A percentile compares a stretch with the other conserved stretches of the same genome.
Conservation (phyloP, 257 asterid genomes). For the Fraxinus pennsylvanica region DNA sequence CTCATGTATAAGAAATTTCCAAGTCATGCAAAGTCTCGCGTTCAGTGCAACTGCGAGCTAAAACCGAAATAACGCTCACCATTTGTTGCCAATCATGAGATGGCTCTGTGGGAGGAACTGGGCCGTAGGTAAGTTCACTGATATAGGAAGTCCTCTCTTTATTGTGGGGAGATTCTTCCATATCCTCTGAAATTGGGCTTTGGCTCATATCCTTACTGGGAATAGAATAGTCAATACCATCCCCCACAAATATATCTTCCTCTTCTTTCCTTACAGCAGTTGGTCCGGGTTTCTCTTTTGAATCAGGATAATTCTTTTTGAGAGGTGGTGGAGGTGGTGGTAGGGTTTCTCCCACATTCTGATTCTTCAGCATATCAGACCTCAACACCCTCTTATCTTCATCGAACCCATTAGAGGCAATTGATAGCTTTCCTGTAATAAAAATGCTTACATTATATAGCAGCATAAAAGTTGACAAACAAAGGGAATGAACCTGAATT, state of each 20-base stretch:
- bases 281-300: conserved; percentile 54
- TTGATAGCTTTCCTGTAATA: conserved; percentile 50
- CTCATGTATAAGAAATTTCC: neutral
- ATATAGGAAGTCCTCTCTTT: conserved; percentile 72
- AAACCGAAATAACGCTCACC: conserved; percentile 45
- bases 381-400: conserved; percentile 57
- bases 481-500: neutral
- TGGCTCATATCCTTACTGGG: conserved; percentile 89
- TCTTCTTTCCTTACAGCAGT: conserved; percentile 61
- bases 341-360: conserved; percentile 48
- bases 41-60: neutral
- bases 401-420: conserved; percentile 54
- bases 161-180: conserved; percentile 98
- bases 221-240: conserved; percentile 76
- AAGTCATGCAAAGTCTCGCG: neutral
- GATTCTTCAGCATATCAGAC: conserved; percentile 50
- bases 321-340: conserved; percentile 91
- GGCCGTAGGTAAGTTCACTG: conserved; percentile 85
- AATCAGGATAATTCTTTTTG: conserved; percentile 48
- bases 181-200: conserved; percentile 94
- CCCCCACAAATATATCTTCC: conserved; percentile 95
- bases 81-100: conserved; percentile 81
- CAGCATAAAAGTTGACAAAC: neutral
- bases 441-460: conserved; percentile 23
- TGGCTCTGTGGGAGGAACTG: conserved; percentile 85